Conservation (phyloP, 2,329 filamentous ascomycete species). For the Ophiostoma populinum region DNA sequence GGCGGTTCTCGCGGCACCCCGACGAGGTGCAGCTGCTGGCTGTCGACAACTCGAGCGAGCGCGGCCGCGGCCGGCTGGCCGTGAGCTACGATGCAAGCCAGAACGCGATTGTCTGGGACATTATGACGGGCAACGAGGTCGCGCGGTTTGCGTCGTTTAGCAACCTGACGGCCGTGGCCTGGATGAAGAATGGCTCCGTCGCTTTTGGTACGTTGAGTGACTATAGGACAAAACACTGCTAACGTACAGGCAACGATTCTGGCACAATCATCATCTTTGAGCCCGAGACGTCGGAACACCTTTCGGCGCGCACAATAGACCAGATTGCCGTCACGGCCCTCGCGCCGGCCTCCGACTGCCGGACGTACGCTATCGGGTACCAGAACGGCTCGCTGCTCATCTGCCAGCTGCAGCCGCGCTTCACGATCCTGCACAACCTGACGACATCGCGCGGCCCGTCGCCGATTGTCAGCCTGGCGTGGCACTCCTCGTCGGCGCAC, state of each 20-base stretch:
- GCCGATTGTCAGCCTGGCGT: constrained; percentile 70
- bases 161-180: constrained; percentile 65
- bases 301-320: constrained; percentile 73
- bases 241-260: constrained; percentile 61
- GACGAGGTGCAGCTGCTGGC: constrained; percentile 72
- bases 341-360: constrained; percentile 74
- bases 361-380: constrained; percentile 95
- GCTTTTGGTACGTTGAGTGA: constrained; percentile 59
- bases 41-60: constrained; percentile 81
- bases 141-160: constrained; percentile 88
- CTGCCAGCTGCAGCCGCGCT: constrained; percentile 74
- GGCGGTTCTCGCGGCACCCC: constrained; percentile 66
- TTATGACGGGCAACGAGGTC: constrained; percentile 79
- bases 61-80: constrained; percentile 67
- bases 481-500: constrained; percentile 91
- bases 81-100: constrained; percentile 86
- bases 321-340: constrained; percentile 91
- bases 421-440: constrained; percentile 85
- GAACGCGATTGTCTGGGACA: constrained; percentile 92
- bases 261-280: constrained; percentile 92
- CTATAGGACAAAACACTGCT: not conserved
- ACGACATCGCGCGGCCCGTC: constrained; percentile 72
- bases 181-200: constrained; percentile 95
- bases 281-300: constrained; percentile 79
- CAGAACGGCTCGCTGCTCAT: constrained; percentile 89